These are phyloP conservation scores for Stevia rebaudiana DNA, from an alignment of 140 eudicot genomes.

Conservation along the genomic window DNA sequence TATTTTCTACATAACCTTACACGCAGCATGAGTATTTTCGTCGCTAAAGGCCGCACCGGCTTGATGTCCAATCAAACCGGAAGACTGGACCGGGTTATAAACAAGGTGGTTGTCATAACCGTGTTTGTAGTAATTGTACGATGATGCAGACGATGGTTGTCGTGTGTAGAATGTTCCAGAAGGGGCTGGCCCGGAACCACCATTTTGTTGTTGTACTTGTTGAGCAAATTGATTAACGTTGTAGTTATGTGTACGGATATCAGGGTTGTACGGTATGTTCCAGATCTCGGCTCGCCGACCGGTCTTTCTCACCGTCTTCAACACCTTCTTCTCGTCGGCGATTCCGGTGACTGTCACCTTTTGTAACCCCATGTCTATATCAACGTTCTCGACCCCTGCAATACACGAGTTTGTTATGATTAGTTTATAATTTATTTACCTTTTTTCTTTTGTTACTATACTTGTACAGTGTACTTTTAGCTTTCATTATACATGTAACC, in stretches of 20 bases:
- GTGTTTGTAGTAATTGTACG: constrained; percentile 76
- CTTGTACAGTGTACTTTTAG: too few relatives aligned
- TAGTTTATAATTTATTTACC: too few relatives aligned
- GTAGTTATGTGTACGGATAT: constrained; percentile 42
- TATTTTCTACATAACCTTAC: constrained; percentile 48
- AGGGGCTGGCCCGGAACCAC: constrained; percentile 18
- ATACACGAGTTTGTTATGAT: too few relatives aligned
- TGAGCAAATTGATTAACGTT: constrained; percentile 26
- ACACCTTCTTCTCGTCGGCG: constrained; percentile 61
- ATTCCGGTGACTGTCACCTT: constrained; percentile 75
- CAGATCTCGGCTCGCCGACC: constrained; percentile 73
- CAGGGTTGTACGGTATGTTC: constrained; percentile 66
- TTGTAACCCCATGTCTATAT: constrained; percentile 64
- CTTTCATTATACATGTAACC: too few relatives aligned
- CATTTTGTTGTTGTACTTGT: constrained; percentile 29
- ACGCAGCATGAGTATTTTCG: constrained; percentile 56
- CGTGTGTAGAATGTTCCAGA: constrained; percentile 28
- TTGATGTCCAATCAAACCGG: constrained; percentile 38
- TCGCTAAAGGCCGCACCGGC: constrained; percentile 71
- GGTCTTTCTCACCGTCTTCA: constrained; percentile 56
- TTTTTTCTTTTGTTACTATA: too few relatives aligned
- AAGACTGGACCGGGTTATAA: constrained; percentile 19
- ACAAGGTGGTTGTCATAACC: constrained; percentile 43
- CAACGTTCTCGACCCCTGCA: constrained; percentile 60
- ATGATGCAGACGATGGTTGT: constrained; percentile 39